A percentile compares a stretch with the other conserved stretches of the same genome.
Conservation (phyloP, 2,329 filamentous ascomycete species). For the Metarhizium rileyi region DNA sequence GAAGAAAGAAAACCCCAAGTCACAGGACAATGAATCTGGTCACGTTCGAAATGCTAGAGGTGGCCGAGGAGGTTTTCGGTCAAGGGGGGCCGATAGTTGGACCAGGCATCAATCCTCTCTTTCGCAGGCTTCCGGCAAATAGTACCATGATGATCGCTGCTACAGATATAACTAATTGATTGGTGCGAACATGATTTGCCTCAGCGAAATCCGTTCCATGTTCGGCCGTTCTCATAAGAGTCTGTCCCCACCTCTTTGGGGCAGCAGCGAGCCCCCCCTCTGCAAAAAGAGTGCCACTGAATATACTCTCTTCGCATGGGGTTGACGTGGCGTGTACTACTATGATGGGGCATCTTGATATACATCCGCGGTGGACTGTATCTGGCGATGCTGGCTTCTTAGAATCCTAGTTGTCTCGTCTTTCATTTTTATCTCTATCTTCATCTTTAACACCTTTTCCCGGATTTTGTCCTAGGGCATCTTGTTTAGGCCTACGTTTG, state of each 20-base stretch:
- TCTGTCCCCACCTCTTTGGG: background rate
- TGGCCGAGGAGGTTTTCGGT: slow-evolving; percentile 30
- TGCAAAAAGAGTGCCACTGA: slow-evolving; percentile 6
- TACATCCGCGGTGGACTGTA: slow-evolving; percentile 9
- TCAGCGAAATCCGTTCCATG: background rate
- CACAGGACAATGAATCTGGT: slow-evolving; percentile 16
- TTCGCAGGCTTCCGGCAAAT: slow-evolving; percentile 6
- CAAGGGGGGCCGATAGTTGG: slow-evolving; percentile 32
- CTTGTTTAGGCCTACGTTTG: slow-evolving; percentile 1
- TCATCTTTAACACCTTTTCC: slow-evolving; percentile 3
- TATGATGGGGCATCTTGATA: slow-evolving; percentile 7
- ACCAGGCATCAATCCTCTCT: slow-evolving; percentile 17
- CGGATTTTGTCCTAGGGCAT: background rate
- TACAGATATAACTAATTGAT: background rate
- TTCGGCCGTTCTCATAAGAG: background rate
- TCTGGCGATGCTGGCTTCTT: slow-evolving; percentile 8
- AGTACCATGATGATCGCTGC: background rate
- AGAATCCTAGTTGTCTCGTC: slow-evolving; percentile 4
- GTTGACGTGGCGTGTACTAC: slow-evolving; percentile 14
- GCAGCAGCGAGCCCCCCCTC: background rate
- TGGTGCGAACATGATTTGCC: background rate
- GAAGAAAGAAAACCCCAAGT: slow-evolving; percentile 23
- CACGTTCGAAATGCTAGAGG: slow-evolving; percentile 17
- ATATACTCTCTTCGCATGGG: slow-evolving; percentile 7
- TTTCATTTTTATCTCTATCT: slow-evolving; percentile 1